Evolutionary conservation across 768 basidiomycete species (phyloP), one percentile per base, ranked within the genome.

Genomic region (Phlegmacium glaucopus): DNA sequence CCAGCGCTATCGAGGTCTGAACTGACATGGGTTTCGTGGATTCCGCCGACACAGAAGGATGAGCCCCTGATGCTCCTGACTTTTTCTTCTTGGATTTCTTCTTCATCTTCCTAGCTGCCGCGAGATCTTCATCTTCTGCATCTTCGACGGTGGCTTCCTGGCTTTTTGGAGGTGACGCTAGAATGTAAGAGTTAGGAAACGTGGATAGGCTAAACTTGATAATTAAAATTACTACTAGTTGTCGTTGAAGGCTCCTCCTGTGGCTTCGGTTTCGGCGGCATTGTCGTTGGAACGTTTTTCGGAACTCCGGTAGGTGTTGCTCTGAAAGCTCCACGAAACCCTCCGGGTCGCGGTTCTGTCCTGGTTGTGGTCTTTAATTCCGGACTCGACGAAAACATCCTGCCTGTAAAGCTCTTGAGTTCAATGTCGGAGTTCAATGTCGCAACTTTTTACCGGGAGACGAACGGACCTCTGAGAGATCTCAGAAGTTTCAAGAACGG

Each of bases 11-110:
- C 12, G 54, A 49, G 4, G 43, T 49, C 34, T 35, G 29, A 5
- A 22, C 22, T 5, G 5, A 22, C 22, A 22, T 5, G 22, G 22
- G 5, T 22, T 5, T 22, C 5, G 22, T 22, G 22, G 22, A 22
- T 22, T 2, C 22, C 22, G 22, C 22, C 5, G 22, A 22, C 2
- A 22, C 22, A 22, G 22, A 22, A 22, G 22, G 22, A 22, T 3
- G 22, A 22, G 22, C 22, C 22, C 5, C 53, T 29, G 65, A 41
- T 4, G 65, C 50, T 4, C 64, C 48, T 53, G 78, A 77, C 63
- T 79, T 82, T 65, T 84, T 87, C 62, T 87, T 90, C 71, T 85
- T 88, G 16, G 76, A 67, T 55, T 86, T 87, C 66, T 85, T 85
- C 63, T 85, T 85, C 63, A 86, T 88, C 71, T 67, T 68, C 59